Conservation (phyloP, 805 yeast species). For the Wickerhamiella nectarea region DNA sequence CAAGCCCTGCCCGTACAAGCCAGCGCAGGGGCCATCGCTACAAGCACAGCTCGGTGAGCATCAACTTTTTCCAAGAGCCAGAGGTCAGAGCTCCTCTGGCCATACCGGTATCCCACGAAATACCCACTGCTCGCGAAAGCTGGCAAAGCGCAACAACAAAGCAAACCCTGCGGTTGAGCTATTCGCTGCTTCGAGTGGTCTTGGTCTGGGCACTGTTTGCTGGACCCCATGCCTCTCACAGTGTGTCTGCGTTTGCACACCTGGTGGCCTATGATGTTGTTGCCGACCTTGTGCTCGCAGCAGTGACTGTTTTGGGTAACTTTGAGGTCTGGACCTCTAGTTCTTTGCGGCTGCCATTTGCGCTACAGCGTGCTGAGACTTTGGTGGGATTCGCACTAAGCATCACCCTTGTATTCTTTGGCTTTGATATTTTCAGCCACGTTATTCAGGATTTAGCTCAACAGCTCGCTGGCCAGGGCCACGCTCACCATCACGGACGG, state of each 20-base stretch:
- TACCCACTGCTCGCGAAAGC: constrained; percentile 58
- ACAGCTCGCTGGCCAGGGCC: constrained; percentile 21
- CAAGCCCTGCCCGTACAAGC: constrained; percentile 15
- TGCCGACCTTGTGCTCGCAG: constrained; percentile 53
- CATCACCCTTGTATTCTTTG: constrained; percentile 77
- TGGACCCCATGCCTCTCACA: constrained; percentile 16
- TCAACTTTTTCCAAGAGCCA: constrained; percentile 92
- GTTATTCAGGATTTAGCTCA: constrained; percentile 59
- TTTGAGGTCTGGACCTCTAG: constrained; percentile 84
- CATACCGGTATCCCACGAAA: constrained; percentile 51
- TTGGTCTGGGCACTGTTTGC: constrained; percentile 44
- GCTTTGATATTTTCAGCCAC: constrained; percentile 78
- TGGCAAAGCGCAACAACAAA: constrained; percentile 40
- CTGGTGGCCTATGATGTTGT: constrained; percentile 75
- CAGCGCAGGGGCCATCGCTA: constrained; percentile 85
- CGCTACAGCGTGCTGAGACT: constrained; percentile 82
- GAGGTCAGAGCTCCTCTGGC: constrained; percentile 51
- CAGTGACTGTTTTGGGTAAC: constrained; percentile 72
- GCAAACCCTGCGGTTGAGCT: constrained; percentile 44
- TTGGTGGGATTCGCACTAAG: constrained; percentile 77
- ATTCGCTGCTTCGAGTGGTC: constrained; percentile 46
- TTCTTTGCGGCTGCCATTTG: constrained; percentile 79
- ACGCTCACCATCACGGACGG: constrained; percentile 17
- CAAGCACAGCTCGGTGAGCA: constrained; percentile 89
- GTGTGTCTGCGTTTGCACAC: constrained; percentile 65